These are phyloP conservation scores for Gleditsia sinensis DNA, from an alignment of 306 rosid genomes.

Conservation along the genomic window DNA sequence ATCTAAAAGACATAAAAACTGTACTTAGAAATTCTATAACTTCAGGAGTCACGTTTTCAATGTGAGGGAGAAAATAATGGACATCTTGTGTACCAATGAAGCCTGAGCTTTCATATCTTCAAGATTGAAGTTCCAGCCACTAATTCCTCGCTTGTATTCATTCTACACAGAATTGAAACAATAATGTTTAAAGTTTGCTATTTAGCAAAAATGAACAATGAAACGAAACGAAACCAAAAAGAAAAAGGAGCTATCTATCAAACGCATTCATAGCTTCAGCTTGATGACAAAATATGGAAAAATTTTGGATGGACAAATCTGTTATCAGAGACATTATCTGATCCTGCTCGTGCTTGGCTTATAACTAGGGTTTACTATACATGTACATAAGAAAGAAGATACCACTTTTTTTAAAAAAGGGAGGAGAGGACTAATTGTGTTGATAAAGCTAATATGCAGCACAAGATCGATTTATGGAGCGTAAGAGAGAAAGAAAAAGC, in stretches of 20 bases:
- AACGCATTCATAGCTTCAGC: neutral
- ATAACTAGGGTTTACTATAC: too few species aligned
- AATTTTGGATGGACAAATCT: too few species aligned
- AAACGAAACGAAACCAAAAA: neutral
- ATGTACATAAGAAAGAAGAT: too few species aligned
- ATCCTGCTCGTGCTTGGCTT: too few species aligned
- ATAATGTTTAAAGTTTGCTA: constrained; percentile 10
- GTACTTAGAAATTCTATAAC: constrained; percentile 24
- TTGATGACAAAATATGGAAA: too few species aligned
- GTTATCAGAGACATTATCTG: too few species aligned
- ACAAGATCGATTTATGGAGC: neutral
- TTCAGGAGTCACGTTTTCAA: constrained; percentile 9
- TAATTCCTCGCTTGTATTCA: constrained; percentile 94
- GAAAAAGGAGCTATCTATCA: neutral
- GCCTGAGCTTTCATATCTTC: constrained; percentile 93
- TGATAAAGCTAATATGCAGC: neutral
- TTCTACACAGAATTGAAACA: constrained; percentile 47
- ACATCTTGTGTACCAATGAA: constrained; percentile 61
- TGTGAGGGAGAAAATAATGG: constrained; percentile 27
- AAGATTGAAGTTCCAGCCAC: constrained; percentile 92
- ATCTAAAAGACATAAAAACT: constrained; percentile 50
- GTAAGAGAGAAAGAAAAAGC: neutral
- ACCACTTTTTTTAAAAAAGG: too few species aligned
- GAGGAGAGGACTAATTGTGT: too few species aligned
- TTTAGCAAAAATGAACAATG: neutral